Evolutionary conservation across 2,329 filamentous ascomycete genomes (phyloP), one percentile per base, ranked within the genome.

Genomic region (Alternaria atra): DNA sequence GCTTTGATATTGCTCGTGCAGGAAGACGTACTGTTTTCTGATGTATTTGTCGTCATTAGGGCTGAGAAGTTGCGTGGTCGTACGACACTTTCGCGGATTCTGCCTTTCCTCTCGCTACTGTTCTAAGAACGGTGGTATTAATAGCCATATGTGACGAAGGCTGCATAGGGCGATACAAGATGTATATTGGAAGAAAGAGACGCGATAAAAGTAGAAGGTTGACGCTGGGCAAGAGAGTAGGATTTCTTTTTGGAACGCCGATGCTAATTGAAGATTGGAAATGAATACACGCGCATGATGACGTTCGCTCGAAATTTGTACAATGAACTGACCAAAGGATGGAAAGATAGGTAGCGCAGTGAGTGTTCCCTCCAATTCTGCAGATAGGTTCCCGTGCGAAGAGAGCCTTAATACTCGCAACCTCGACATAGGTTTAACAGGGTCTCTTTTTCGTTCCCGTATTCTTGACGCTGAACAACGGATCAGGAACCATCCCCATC

Each of bases 1-100:
- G n/a, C 52, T 40, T 58, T 53, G 64, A 69, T 70, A 69, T 70
- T 70, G 64, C 53, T 43, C 58, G 35, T 62, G 64, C 62, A 65
- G 46, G 8, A 50, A 32, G 17, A 29, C 51, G 25, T 29, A 34
- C 37, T 55, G 32, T 10, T 13, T 58, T 32, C 50, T 17, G 42
- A 46, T 30, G 25, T 32, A 43, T 43, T 56, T 55, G 32, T 54
- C 57, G 20, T 61, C 52, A 40, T 51, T 54, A 55, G 46, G 60
- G 51, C 58, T 63, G 55, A 55, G 20, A 34, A 27, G 10, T 20
- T 34, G 34, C 32, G 30, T 44, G 15, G 27, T 53, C 20, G 53
- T 53, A 48, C 46, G 40, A 53, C 51, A 42, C 32, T 25, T 30
- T 29, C 25, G 39, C 12, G 42, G 13, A 57, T 30, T 52, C 58